phyloP scores from a whole-genome alignment of 352 stramenopile species.

The Pilasporangium apinafurcum region DNA sequence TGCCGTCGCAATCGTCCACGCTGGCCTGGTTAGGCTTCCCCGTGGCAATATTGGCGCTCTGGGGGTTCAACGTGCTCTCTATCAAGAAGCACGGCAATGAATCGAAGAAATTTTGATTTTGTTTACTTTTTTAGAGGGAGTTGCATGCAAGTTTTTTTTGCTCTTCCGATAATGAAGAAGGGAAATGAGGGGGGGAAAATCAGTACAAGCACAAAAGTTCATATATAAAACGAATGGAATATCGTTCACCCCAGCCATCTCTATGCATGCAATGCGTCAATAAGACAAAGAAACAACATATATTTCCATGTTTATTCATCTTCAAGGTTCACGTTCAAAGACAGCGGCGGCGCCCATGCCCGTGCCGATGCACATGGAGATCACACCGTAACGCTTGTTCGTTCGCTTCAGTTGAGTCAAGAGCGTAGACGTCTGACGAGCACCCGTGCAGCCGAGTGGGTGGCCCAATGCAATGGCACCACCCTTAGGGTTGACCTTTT shows the following conservation, averaged over 20 bases:
- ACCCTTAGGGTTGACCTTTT: constrained; percentile 88
- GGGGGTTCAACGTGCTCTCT: constrained; percentile 52
- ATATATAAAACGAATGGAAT: no score
- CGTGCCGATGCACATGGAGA: constrained; percentile 95
- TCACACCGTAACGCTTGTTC: constrained; percentile 81
- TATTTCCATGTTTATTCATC: background rate
- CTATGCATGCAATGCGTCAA: no score
- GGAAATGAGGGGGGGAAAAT: no score
- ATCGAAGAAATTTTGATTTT: constrained; percentile 13
- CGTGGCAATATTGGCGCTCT: constrained; percentile 37
- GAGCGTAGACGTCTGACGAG: constrained; percentile 88
- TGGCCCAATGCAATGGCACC: constrained; percentile 88
- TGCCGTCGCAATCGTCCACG: constrained; percentile 53
- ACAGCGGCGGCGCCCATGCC: constrained; percentile 92
- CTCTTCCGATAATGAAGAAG: no score
- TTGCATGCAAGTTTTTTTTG: background rate
- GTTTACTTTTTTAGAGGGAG: background rate
- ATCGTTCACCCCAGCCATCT: no score
- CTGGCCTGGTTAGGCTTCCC: constrained; percentile 64
- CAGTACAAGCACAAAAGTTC: no score
- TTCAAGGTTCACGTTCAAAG: constrained; percentile 74
- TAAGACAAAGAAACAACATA: no score
- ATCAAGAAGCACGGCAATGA: constrained; percentile 48
- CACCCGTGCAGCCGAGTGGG: constrained; percentile 86
- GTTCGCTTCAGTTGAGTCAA: constrained; percentile 89